Percentiles rank a stretch among this genome's conserved stretches.
These are phyloP conservation scores for Suillus placidus DNA, from an alignment of 768 basidiomycete species.

Conservation along the genomic window DNA sequence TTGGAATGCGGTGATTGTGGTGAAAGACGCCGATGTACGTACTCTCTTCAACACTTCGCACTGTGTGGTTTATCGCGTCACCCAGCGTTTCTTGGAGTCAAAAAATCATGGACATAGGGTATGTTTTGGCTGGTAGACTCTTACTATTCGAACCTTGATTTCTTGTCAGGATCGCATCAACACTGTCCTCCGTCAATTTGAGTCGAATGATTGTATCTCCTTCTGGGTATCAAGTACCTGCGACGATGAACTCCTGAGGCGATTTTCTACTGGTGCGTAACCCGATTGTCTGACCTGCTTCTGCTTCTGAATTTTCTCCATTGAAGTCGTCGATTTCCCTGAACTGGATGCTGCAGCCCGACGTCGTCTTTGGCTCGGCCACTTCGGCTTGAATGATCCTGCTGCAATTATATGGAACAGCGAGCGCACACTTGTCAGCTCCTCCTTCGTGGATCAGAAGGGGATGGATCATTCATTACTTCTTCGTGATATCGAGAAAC, in stretches of 20 bases:
- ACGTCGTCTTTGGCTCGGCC: slow-evolving; percentile 1
- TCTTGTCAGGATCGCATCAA: neutral
- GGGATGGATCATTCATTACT: neutral
- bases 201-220: neutral
- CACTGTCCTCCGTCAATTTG: neutral
- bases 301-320: neutral
- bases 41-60: too few relatives aligned
- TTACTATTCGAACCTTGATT: neutral
- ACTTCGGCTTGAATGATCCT: neutral
- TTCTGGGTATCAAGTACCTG: slow-evolving; percentile 5
- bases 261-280: neutral
- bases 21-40: slow-evolving; percentile 1
- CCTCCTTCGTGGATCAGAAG: neutral
- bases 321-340: neutral
- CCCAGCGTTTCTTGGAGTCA: neutral
- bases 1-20: slow-evolving; percentile 5
- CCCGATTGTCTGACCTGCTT: too few relatives aligned
- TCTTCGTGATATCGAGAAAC: slow-evolving; percentile 5
- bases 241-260: neutral
- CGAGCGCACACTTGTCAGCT: neutral
- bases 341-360: neutral
- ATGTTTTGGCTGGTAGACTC: neutral
- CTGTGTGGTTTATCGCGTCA: neutral
- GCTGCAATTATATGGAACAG: neutral
- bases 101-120: neutral